These are phyloP conservation scores for Penicillium mononematosum DNA, from an alignment of 495 filamentous ascomycete species.

Conservation along the genomic window DNA sequence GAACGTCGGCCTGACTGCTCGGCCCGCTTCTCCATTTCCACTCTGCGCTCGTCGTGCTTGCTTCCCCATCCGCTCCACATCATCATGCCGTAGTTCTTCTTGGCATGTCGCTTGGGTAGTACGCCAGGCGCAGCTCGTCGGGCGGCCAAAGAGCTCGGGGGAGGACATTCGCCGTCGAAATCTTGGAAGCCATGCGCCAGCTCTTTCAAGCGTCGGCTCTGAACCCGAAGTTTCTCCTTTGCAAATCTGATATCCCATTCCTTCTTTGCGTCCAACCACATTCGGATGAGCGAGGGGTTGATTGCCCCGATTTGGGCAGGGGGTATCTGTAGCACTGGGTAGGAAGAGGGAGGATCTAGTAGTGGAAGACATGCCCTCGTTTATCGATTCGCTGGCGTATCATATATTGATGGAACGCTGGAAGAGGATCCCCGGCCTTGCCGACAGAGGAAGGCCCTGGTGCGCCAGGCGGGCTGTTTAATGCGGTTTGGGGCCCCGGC, in stretches of 20 bases:
- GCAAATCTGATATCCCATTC: constrained; percentile 71
- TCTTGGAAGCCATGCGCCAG: constrained; percentile 65
- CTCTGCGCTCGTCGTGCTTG: constrained; percentile 76
- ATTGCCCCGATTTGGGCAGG: constrained; percentile 69
- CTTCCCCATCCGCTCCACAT: constrained; percentile 85
- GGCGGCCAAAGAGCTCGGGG: constrained; percentile 78
- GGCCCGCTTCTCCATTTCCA: constrained; percentile 49
- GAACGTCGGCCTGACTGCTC: constrained; percentile 25
- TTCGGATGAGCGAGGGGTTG: constrained; percentile 73
- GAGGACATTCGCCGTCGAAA: constrained; percentile 73
- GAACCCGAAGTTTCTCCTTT: constrained; percentile 63
- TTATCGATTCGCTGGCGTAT: constrained; percentile 83
- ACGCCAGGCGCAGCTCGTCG: constrained; percentile 55
- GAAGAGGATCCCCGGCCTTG: constrained; percentile 77
- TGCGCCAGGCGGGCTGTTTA: constrained; percentile 21
- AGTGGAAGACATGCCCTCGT: constrained; percentile 67
- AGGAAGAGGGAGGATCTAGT: constrained; percentile 58
- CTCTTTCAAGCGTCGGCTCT: constrained; percentile 67
- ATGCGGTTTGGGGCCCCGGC: constrained; percentile 17
- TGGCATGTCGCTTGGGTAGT: constrained; percentile 47
- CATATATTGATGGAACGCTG: constrained; percentile 78
- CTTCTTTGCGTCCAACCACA: constrained; percentile 73
- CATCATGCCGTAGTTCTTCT: constrained; percentile 69
- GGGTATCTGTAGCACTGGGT: constrained; percentile 61
- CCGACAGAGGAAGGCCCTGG: constrained; percentile 54